Percentiles rank a stretch among this genome's conserved stretches.
These are phyloP conservation scores for Colletotrichum gigasporum DNA, from an alignment of 2,329 filamentous ascomycete species.

Conservation along the genomic window DNA sequence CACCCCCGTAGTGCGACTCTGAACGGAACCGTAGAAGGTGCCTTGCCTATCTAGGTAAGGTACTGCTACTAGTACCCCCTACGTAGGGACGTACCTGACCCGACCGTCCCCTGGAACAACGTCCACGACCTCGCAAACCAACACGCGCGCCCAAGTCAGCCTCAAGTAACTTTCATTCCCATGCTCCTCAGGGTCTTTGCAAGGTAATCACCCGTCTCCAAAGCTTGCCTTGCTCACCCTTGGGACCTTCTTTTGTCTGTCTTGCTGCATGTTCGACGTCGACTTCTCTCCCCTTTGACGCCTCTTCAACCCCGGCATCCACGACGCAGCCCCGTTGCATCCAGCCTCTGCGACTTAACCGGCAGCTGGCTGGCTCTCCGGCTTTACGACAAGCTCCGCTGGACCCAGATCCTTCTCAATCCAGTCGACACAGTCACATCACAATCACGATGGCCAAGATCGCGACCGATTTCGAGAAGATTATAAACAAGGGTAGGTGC, in stretches of 20 bases:
- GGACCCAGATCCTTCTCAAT: neutral
- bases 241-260: neutral
- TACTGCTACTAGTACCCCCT: neutral
- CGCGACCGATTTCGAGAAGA: slow-evolving; percentile 63
- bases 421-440: neutral
- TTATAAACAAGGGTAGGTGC: slow-evolving; percentile 62
- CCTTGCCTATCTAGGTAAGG: too few species aligned
- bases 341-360: neutral
- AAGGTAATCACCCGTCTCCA: neutral
- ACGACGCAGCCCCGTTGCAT: neutral
- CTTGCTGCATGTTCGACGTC: too few species aligned
- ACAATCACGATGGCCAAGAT: slow-evolving; percentile 49
- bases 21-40: too few species aligned
- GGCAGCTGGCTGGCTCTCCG: neutral
- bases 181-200: slow-evolving; percentile 3
- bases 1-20: neutral
- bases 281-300: neutral
- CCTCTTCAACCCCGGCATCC: neutral
- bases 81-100: neutral
- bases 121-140: slow-evolving; percentile 10
- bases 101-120: slow-evolving; percentile 14
- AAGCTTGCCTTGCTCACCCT: neutral
- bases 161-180: slow-evolving; percentile 18
- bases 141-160: slow-evolving; percentile 22
- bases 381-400: neutral